Percentiles rank a stretch among this genome's conserved stretches.
These are phyloP conservation scores for Colletotrichum cordylinicola DNA, from an alignment of 2,329 filamentous ascomycete genomes.

Conservation along the genomic window DNA sequence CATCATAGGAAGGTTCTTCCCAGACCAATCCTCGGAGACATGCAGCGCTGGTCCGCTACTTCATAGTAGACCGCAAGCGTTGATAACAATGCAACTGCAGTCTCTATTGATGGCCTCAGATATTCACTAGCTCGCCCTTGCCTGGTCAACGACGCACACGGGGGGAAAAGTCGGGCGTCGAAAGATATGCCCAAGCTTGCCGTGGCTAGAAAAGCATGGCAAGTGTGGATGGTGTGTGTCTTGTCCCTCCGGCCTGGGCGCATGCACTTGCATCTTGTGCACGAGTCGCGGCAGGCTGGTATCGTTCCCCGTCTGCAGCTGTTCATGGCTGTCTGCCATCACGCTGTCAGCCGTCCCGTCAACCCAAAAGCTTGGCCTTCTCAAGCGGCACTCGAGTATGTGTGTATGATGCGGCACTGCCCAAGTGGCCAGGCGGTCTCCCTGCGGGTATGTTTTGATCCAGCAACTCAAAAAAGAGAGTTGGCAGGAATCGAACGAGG, in stretches of 20 bases:
- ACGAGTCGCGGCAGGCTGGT: conserved; percentile 2
- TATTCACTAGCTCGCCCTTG: background rate
- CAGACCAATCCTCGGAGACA: background rate
- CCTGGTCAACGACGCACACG: background rate
- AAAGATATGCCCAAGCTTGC: background rate
- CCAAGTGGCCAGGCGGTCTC: background rate
- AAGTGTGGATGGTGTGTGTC: background rate
- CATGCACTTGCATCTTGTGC: conserved; percentile 8
- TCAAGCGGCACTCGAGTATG: background rate
- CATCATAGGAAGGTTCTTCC: background rate
- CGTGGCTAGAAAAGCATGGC: background rate
- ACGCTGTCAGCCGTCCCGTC: background rate
- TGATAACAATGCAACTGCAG: background rate
- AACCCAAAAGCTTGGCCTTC: background rate
- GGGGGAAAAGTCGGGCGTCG: background rate
- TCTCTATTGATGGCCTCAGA: background rate
- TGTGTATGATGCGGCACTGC: background rate
- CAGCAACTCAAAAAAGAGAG: background rate
- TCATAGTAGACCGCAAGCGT: background rate
- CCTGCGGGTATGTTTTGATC: background rate
- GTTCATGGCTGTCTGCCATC: background rate
- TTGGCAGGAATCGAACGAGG: background rate
- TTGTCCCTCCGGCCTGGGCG: background rate
- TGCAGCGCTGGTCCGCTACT: background rate
- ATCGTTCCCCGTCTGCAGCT: background rate